A percentile compares a stretch with the other conserved stretches of the same genome.
Evolutionary conservation across 768 basidiomycete species (phyloP).

Genomic region (Lepiota venenata): DNA sequence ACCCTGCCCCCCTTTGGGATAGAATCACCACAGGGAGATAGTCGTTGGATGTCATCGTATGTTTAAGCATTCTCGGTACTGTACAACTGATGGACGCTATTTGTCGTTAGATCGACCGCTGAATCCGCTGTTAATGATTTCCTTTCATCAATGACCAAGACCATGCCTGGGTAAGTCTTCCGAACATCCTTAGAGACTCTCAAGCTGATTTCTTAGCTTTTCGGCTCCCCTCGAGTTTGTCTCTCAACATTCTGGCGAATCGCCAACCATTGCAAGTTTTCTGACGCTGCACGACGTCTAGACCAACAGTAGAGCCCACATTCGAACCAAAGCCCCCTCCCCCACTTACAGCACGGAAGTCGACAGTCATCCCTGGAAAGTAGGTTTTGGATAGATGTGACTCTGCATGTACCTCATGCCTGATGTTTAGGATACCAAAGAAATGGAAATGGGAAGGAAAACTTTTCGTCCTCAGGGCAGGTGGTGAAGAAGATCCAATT

Average conservation of each 20-base stretch:
- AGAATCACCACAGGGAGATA: neutral
- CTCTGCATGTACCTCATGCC: neutral
- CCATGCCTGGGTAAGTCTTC: conserved; percentile 9
- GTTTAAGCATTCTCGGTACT: neutral
- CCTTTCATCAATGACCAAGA: conserved; percentile 2
- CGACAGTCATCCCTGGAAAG: neutral
- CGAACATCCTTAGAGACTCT: neutral
- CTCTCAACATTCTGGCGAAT: too few species aligned
- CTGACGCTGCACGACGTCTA: neutral
- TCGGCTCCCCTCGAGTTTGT: conserved; percentile 10
- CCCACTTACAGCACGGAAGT: neutral
- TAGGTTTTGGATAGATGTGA: neutral
- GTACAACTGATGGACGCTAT: too few species aligned
- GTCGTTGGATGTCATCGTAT: neutral
- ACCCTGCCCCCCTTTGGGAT: neutral
- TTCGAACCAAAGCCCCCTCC: conserved; percentile 10
- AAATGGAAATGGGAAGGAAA: conserved; percentile 67
- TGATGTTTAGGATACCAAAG: conserved; percentile 43
- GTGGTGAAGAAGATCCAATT: conserved; percentile 35
- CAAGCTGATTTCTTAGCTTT: conserved; percentile 3
- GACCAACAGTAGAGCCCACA: conserved; percentile 3
- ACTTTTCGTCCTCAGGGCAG: conserved; percentile 38
- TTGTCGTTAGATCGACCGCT: neutral
- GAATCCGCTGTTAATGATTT: conserved; percentile 2
- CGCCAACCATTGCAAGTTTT: too few species aligned